Evolutionary conservation across 1,284 basidiomycete genomes (phyloP).

Genomic region (Stygiomarasmius scandens): DNA sequence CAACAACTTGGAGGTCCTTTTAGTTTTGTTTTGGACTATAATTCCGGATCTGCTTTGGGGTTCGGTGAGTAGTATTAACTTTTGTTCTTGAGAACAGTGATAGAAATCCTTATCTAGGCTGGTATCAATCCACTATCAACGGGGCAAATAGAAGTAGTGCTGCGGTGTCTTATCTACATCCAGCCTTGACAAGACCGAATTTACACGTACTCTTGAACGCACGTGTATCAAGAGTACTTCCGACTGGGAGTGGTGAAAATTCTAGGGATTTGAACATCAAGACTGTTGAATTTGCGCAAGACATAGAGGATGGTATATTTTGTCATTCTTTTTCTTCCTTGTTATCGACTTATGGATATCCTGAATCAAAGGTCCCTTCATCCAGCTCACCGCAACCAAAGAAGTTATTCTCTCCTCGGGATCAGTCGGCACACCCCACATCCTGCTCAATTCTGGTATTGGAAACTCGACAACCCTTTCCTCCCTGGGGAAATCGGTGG

Average conservation of each 20-base stretch:
- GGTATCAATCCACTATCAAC: slow-evolving; percentile 23
- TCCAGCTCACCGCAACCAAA: slow-evolving; percentile 18
- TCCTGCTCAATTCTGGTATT: slow-evolving; percentile 36
- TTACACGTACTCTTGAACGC: slow-evolving; percentile 23
- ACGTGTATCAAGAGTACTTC: slow-evolving; percentile 16
- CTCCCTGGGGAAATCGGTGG: slow-evolving; percentile 23
- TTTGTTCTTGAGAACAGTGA: neutral
- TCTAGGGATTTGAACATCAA: slow-evolving; percentile 5
- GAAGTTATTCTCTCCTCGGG: slow-evolving; percentile 31
- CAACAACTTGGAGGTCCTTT: slow-evolving; percentile 7
- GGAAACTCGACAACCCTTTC: slow-evolving; percentile 28
- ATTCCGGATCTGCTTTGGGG: slow-evolving; percentile 13
- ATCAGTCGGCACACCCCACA: slow-evolving; percentile 26
- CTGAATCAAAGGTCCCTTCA: neutral
- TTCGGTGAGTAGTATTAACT: slow-evolving; percentile 8
- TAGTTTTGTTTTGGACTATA: slow-evolving; percentile 14
- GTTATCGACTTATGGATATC: neutral
- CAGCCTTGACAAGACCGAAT: slow-evolving; percentile 18
- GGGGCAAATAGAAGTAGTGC: slow-evolving; percentile 21
- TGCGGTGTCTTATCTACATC: slow-evolving; percentile 23
- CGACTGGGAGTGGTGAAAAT: neutral
- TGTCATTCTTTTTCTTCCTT: neutral
- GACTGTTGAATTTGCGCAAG: slow-evolving; percentile 18
- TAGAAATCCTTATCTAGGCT: slow-evolving; percentile 14
- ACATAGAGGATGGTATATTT: neutral